Evolutionary conservation across 352 stramenopile genomes (phyloP).

Genomic region (Aphanomyces invadans): DNA sequence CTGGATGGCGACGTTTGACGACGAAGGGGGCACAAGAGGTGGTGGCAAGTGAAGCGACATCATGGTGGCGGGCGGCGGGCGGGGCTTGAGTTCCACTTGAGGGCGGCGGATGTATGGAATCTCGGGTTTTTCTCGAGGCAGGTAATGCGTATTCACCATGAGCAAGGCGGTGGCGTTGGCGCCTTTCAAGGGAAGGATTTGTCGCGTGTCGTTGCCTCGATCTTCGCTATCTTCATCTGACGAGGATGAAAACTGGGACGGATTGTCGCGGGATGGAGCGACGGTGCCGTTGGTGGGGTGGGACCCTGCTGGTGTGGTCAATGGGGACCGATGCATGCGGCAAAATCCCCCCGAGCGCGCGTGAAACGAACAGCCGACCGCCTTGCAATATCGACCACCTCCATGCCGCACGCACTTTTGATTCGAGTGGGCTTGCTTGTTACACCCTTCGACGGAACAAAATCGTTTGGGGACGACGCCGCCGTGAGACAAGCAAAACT

Average conservation of each 20-base stretch:
- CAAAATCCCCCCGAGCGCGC: conserved; percentile 58
- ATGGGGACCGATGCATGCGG: conserved; percentile 45
- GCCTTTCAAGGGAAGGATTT: too few species aligned
- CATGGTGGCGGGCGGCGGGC: neutral
- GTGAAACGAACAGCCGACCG: conserved; percentile 39
- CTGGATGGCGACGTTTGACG: too few species aligned
- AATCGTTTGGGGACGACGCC: conserved; percentile 16
- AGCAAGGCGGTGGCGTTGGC: neutral
- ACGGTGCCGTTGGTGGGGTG: too few species aligned
- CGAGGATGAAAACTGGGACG: neutral
- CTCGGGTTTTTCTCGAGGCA: neutral
- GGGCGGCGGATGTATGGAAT: neutral
- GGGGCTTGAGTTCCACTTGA: conserved; percentile 1
- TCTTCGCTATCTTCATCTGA: neutral
- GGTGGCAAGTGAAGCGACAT: too few species aligned
- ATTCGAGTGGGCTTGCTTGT: conserved; percentile 15
- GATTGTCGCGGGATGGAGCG: too few species aligned
- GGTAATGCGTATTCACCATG: neutral
- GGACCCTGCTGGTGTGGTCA: too few species aligned
- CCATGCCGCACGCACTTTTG: conserved; percentile 24
- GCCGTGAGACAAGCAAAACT: conserved; percentile 18
- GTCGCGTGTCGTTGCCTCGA: neutral
- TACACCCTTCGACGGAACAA: conserved; percentile 20
- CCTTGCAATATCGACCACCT: conserved; percentile 19
- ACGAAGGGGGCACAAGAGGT: too few species aligned